Evolutionary conservation across 768 basidiomycete species (phyloP).

Genomic region (Russula foetens): DNA sequence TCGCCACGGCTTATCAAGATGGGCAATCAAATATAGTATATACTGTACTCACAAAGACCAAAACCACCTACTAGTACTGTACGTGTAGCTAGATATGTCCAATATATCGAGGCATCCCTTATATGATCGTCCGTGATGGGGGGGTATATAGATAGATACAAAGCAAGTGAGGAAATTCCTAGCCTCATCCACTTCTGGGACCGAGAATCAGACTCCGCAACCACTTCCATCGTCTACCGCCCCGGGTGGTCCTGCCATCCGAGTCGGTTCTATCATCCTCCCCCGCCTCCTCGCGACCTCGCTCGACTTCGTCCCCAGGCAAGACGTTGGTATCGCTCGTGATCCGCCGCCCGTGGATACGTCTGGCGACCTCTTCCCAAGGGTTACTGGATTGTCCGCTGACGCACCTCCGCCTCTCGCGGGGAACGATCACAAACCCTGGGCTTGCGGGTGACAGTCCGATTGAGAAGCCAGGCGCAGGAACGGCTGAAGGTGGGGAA

Average conservation of each 20-base stretch:
- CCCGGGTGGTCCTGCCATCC: not conserved
- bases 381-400: conserved; percentile 26
- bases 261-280: not conserved
- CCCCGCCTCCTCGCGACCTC: not conserved
- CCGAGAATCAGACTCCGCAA: not conserved
- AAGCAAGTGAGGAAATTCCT: not conserved
- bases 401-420: conserved; percentile 39
- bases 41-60: not conserved
- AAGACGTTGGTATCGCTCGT: conserved; percentile 3
- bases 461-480: conserved; percentile 53
- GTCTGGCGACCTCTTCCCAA: conserved; percentile 9
- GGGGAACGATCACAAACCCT: conserved; percentile 63
- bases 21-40: not conserved
- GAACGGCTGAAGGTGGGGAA: conserved; percentile 13
- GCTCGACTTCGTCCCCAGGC: not conserved
- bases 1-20: too few relatives aligned
- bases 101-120: conserved; percentile 6
- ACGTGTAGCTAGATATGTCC: not conserved
- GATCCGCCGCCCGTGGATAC: conserved; percentile 6
- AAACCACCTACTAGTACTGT: too few relatives aligned
- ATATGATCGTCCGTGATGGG: conserved; percentile 6
- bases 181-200: not conserved
- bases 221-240: conserved; percentile 5
- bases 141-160: conserved; percentile 5
- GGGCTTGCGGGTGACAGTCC: conserved; percentile 69